Evolutionary conservation across 306 rosid genomes (phyloP), one percentile per base, ranked within the genome.

Genomic region (Argentina anserina): DNA sequence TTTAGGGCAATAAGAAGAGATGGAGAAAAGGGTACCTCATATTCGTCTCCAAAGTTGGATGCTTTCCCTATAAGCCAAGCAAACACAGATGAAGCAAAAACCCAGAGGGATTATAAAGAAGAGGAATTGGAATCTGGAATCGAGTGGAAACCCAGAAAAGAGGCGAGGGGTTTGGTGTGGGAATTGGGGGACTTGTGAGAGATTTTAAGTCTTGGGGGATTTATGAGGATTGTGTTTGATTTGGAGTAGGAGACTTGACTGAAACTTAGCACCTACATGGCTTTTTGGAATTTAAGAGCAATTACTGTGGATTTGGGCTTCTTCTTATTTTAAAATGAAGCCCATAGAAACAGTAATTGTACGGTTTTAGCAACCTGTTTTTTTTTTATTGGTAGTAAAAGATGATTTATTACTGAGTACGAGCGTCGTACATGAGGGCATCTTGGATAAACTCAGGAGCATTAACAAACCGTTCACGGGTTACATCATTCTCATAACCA

Each of bases 21-120:
- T 0, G 9, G 37, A 55, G 13, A 50, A 73, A 59, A 72, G 58
- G 59, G 67, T 33, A 81, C 78, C 84, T 60, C 79, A 61, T 69
- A 18, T 10, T 31, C 40, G n/a, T 20, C 11, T 25, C 2, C 29
- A 14, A 65, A 65, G 36, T 18, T 11, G 0, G 72, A 9, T 75
- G 23, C 34, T 45, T 60, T 45, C 36, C 25, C 23, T 53, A 45
- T 33, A 77, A 75, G 26, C 78, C 53, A 41, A 65, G 15, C 70
- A 60, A 60, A 64, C 49, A 23, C 61, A 9, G 59, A 70, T 49
- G 6, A 73, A 69, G 5, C 76, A 4, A 49, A 65, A 29, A 34
- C 36, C 34, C 47, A 31, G 34, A 78, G 73, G 50, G 81, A 83
- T 71, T 74, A 70, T 41, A 10, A 29, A 17, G 25, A 41, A 50